Evolutionary conservation across 495 filamentous ascomycete genomes (phyloP), one percentile per base, ranked within the genome.

Genomic region (Neurospora africana): DNA sequence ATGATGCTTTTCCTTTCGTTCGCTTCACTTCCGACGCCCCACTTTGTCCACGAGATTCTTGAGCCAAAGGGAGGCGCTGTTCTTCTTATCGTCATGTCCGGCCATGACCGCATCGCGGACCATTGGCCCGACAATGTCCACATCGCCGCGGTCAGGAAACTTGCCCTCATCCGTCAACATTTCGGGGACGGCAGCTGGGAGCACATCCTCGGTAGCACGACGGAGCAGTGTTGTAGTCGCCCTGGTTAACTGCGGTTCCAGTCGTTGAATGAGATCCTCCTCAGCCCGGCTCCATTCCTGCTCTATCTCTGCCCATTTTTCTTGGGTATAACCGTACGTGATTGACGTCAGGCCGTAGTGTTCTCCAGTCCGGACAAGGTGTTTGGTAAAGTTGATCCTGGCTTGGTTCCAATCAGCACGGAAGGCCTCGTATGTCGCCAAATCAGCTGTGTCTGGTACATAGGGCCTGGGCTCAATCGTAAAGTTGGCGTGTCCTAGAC

Each of bases 61-160:
- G 73, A 80, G 67, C 83, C 83, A 85, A 67, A 80, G 80, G 21
- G 81, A 76, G 6, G 80, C 77, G n/a, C 78, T 76, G 44, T 75
- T 77, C 71, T 80, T 81, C 68, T 79, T 79, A 27, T 85, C 84
- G 23, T 79, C 71, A 11, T 79, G 75, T 9, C 75, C 77, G 33
- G 78, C 76, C 84, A 86, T 86, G 69, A 82, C 78, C 7, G 81
- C 79, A 71, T 89, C 86, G 69, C 90, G 87, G 15, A 89, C 88
- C 94, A 98, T 98, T 4, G 94, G 94, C 1, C 94, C 94, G 17
- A 98, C 93, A 72, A 97, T 95, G 78, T 96, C 93, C 70, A 93
- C 90, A 75, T 97, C 93, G 36, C 92, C 93, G 68, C 95, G 87
- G 72, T 91, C 89, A 35, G 92, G 93, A 75, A 97, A 97, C 81